These are phyloP conservation scores for Cornus controversa DNA, from an alignment of 148 eudicot genomes.

Conservation along the genomic window DNA sequence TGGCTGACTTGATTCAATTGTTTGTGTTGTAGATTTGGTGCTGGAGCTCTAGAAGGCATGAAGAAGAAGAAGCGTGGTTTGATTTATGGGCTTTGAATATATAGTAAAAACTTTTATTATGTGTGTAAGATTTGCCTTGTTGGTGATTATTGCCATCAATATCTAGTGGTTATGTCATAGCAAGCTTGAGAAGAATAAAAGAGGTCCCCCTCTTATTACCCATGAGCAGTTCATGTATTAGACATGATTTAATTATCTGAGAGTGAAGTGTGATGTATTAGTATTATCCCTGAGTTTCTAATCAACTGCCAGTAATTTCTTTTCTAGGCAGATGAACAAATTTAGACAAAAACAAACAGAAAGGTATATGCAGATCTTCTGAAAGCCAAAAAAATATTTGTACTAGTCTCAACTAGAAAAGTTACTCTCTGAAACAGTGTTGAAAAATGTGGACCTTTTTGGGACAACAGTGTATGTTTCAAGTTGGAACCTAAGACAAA, in stretches of 20 bases:
- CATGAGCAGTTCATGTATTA: not conserved
- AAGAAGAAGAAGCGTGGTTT: conserved; percentile 12
- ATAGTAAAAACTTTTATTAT: conserved; percentile 2
- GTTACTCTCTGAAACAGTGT: not conserved
- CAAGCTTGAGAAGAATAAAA: conserved; percentile 29
- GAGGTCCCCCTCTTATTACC: conserved; percentile 21
- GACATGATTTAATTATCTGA: conserved; percentile 2
- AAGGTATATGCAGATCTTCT: not conserved
- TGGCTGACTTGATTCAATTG: conserved; percentile 12
- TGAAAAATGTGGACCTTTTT: not conserved
- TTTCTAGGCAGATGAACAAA: not conserved
- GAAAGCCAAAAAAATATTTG: too few species aligned
- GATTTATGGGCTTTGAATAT: conserved; percentile 14
- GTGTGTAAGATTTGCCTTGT: conserved; percentile 19
- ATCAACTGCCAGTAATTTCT: not conserved
- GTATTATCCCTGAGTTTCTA: not conserved
- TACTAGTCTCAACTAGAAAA: not conserved
- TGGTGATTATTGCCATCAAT: too few species aligned
- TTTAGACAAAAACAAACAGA: too few species aligned
- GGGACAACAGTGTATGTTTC: too few species aligned
- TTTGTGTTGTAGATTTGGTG: conserved; percentile 61
- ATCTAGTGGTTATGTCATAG: conserved; percentile 6
- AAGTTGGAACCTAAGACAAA: not conserved
- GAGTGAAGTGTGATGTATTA: conserved; percentile 2
- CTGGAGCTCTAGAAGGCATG: conserved; percentile 61